These are phyloP conservation scores for Rhizopogon roseolus DNA, from an alignment of 768 basidiomycete genomes.

Conservation along the genomic window DNA sequence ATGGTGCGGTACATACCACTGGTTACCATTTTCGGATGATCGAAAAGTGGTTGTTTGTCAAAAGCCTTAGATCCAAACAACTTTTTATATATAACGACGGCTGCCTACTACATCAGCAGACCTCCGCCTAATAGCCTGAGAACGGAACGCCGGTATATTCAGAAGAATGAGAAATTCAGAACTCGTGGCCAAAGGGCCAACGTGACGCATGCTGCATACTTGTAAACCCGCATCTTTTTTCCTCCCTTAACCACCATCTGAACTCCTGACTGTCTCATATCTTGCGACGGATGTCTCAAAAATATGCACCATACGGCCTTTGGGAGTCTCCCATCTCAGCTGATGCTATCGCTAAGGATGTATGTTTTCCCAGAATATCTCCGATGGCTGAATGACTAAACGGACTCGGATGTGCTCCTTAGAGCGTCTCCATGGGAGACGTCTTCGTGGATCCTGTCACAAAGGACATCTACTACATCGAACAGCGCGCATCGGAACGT, in stretches of 20 bases:
- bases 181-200: background rate
- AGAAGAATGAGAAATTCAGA: no score
- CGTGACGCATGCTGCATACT: background rate
- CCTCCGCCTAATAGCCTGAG: background rate
- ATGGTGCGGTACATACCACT: background rate
- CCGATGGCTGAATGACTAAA: background rate
- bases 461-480: slow-evolving; percentile 46
- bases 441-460: slow-evolving; percentile 49
- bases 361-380: slow-evolving; percentile 18
- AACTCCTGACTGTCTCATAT: background rate
- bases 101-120: no score
- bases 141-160: background rate
- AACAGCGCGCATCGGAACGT: slow-evolving; percentile 49
- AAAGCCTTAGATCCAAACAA: background rate
- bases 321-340: slow-evolving; percentile 56
- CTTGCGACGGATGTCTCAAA: slow-evolving; percentile 2
- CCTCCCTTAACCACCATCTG: background rate
- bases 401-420: background rate
- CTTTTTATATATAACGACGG: background rate
- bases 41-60: background rate
- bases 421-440: slow-evolving; percentile 32
- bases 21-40: background rate
- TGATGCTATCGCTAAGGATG: slow-evolving; percentile 41
- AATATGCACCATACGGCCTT: slow-evolving; percentile 47
- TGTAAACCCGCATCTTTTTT: no score